Percentiles rank a stretch among this genome's conserved stretches.
phyloP scores from a whole-genome alignment of 2,329 filamentous ascomycete species.

The Alternaria gaisen region DNA sequence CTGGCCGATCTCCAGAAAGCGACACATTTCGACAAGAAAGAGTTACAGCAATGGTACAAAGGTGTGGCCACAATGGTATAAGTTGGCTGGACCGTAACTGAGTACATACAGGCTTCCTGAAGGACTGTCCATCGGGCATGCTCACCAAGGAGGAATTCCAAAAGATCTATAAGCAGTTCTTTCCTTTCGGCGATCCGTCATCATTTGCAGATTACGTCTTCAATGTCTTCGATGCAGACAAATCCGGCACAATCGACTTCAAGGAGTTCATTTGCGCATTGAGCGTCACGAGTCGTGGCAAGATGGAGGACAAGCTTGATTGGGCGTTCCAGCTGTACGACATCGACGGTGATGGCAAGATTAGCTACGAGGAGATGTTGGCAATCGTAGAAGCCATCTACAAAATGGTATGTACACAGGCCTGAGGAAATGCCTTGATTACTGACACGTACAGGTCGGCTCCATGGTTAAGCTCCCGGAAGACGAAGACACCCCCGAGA shows the following conservation, averaged over 20 bases:
- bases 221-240: constrained; percentile 98
- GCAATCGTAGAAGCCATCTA: constrained; percentile 99
- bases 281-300: constrained; percentile 94
- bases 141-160: constrained; percentile 99
- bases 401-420: constrained; percentile 80
- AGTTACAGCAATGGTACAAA: constrained; percentile 99
- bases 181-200: constrained; percentile 96
- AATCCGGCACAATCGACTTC: constrained; percentile 97
- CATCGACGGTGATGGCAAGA: constrained; percentile 98
- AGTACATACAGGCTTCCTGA: constrained; percentile 79
- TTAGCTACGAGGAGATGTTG: constrained; percentile 99
- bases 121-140: constrained; percentile 96
- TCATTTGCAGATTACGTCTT: constrained; percentile 99
- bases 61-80: constrained; percentile 64
- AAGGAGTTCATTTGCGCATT: constrained; percentile 99
- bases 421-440: neutral
- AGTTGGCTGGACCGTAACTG: constrained; percentile 20
- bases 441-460: constrained; percentile 72
- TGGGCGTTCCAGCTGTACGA: constrained; percentile 99
- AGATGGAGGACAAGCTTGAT: constrained; percentile 99
- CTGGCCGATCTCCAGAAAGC: constrained; percentile 94
- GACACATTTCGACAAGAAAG: constrained; percentile 99
- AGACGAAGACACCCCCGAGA: constrained; percentile 98
- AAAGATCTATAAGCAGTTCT: constrained; percentile 99
- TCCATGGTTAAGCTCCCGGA: constrained; percentile 99